A percentile compares a stretch with the other conserved stretches of the same genome.
Evolutionary conservation across 768 basidiomycete species (phyloP).

Genomic region (Lyophyllum semitale): DNA sequence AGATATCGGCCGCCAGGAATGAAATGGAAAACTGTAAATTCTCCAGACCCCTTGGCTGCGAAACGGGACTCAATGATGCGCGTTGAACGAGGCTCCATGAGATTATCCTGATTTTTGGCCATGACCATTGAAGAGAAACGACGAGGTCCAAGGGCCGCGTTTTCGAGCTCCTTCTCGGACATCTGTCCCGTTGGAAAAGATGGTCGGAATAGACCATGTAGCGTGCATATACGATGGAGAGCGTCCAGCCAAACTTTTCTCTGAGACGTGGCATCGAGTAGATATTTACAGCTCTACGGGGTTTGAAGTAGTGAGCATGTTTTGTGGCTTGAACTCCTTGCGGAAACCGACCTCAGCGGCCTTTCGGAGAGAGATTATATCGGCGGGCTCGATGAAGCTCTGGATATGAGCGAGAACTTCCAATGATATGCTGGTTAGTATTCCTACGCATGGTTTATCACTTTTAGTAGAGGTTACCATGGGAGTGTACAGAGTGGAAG

Average conservation of each 20-base stretch:
- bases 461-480: too few species aligned
- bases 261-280: slow-evolving; percentile 9
- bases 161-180: slow-evolving; percentile 14
- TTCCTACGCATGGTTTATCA: too few species aligned
- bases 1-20: background rate
- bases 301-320: background rate
- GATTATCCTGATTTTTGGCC: background rate
- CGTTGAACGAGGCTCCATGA: background rate
- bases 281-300: slow-evolving; percentile 16
- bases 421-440: too few species aligned
- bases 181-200: slow-evolving; percentile 19
- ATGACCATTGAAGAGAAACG: slow-evolving; percentile 5
- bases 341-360: background rate
- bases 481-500: too few species aligned
- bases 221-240: slow-evolving; percentile 12
- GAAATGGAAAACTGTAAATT: background rate
- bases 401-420: slow-evolving; percentile 2
- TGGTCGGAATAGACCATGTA: slow-evolving; percentile 16
- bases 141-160: slow-evolving; percentile 12
- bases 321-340: background rate
- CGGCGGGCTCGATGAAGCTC: background rate
- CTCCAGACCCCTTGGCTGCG: background rate
- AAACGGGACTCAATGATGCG: background rate
- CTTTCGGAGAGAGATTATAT: slow-evolving; percentile 4
- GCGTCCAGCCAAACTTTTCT: slow-evolving; percentile 21